phyloP scores from a whole-genome alignment of 2,329 filamentous ascomycete species.

The Chrysoporthe cubensis region DNA sequence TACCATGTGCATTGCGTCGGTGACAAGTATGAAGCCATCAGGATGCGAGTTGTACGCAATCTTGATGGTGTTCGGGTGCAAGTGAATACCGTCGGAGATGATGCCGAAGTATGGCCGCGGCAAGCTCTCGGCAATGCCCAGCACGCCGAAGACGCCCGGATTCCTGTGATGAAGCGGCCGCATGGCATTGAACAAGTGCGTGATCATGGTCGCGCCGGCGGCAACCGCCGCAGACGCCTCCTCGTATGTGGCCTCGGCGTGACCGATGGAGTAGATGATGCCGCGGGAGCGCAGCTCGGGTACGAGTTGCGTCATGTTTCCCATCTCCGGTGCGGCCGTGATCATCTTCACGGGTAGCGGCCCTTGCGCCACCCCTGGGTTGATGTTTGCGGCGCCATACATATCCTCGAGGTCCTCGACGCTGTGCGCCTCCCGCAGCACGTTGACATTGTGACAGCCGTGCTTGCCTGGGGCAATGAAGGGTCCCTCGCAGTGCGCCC shows the following conservation, averaged over 20 bases:
- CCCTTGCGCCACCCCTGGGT: conserved; percentile 39
- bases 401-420: conserved; percentile 69
- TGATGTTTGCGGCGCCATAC: conserved; percentile 75
- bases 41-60: conserved; percentile 89
- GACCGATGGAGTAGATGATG: conserved; percentile 81
- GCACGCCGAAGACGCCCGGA: conserved; percentile 84
- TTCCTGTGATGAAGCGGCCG: conserved; percentile 87
- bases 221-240: conserved; percentile 72
- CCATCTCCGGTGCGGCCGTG: conserved; percentile 83
- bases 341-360: conserved; percentile 71
- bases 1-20: conserved; percentile 87
- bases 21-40: conserved; percentile 83
- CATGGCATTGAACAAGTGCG: conserved; percentile 95
- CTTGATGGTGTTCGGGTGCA: conserved; percentile 86
- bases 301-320: conserved; percentile 71
- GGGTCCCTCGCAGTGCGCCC: conserved; percentile 88
- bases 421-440: conserved; percentile 67
- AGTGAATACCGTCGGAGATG: conserved; percentile 87
- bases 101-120: conserved; percentile 81
- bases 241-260: conserved; percentile 87
- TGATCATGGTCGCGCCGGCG: conserved; percentile 86
- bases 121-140: conserved; percentile 67
- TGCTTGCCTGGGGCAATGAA: conserved; percentile 85
- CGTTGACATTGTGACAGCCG: conserved; percentile 78
- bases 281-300: conserved; percentile 64